Evolutionary conservation across 2,329 filamentous ascomycete genomes (phyloP).

Genomic region (Cladosporium sp.): DNA sequence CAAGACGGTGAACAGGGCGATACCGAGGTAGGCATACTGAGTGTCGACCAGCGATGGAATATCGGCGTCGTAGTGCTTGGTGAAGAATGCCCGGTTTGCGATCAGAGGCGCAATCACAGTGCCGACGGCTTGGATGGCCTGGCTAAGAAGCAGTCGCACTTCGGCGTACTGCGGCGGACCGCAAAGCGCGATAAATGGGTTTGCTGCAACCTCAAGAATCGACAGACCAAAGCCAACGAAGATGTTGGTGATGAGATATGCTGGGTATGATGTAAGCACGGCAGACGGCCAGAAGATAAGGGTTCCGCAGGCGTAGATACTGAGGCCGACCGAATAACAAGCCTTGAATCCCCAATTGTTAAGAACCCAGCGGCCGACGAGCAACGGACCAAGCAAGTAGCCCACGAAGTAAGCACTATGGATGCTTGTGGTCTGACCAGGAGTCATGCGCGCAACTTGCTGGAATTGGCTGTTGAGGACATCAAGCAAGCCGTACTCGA

Average conservation of each 20-base stretch:
- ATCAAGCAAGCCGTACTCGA: slow-evolving; percentile 85
- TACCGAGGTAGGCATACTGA: slow-evolving; percentile 67
- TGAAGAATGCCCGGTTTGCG: slow-evolving; percentile 60
- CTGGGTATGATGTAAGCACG: slow-evolving; percentile 61
- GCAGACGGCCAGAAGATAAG: slow-evolving; percentile 67
- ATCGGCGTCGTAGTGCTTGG: slow-evolving; percentile 41
- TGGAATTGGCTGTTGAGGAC: slow-evolving; percentile 74
- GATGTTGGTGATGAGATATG: slow-evolving; percentile 64
- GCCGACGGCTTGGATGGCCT: slow-evolving; percentile 63
- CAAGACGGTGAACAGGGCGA: slow-evolving; percentile 61
- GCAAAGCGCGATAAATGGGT: slow-evolving; percentile 64
- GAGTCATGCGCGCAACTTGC: slow-evolving; percentile 61
- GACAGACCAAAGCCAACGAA: slow-evolving; percentile 63
- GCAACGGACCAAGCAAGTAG: slow-evolving; percentile 69
- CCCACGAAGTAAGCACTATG: slow-evolving; percentile 71
- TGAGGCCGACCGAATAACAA: slow-evolving; percentile 62
- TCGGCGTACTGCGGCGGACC: slow-evolving; percentile 63
- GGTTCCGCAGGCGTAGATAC: slow-evolving; percentile 63
- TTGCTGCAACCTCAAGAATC: slow-evolving; percentile 61
- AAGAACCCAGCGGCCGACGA: slow-evolving; percentile 63
- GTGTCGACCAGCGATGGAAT: slow-evolving; percentile 60
- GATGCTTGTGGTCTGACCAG: slow-evolving; percentile 65
- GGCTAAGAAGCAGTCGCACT: slow-evolving; percentile 61
- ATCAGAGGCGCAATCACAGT: slow-evolving; percentile 62
- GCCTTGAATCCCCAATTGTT: slow-evolving; percentile 64